phyloP scores from a whole-genome alignment of 1,139 yeast genomes.

The Eremothecium cymbalariae region DNA sequence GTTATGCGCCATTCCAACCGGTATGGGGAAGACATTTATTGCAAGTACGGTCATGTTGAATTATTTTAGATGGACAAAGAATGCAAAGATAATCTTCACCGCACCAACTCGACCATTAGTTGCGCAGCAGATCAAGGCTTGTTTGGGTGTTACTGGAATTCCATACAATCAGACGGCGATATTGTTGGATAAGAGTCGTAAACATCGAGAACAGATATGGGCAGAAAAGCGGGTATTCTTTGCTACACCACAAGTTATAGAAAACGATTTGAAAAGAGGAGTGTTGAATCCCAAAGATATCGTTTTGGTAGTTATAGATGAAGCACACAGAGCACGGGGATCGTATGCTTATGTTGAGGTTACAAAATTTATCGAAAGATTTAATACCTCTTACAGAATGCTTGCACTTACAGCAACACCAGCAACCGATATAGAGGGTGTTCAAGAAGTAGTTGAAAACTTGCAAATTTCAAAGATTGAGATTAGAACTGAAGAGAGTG shows the following conservation, averaged over 20 bases:
- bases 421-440: conserved; percentile 76
- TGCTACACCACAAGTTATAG: conserved; percentile 95
- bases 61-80: conserved; percentile 74
- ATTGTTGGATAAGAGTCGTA: conserved; percentile 60
- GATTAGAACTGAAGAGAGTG: conserved; percentile 75
- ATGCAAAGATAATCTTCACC: conserved; percentile 77
- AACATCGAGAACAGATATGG: conserved; percentile 71
- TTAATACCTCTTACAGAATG: conserved; percentile 60
- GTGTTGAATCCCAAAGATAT: conserved; percentile 65
- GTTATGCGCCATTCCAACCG: conserved; percentile 91
- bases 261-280: conserved; percentile 75
- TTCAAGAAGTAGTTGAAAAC: conserved; percentile 74
- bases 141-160: conserved; percentile 80
- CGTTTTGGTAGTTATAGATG: conserved; percentile 78
- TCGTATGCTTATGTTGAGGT: conserved; percentile 84
- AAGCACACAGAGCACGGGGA: conserved; percentile 91
- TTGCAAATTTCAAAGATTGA: conserved; percentile 70
- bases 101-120: conserved; percentile 97
- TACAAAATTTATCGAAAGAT: conserved; percentile 54
- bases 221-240: conserved; percentile 68
- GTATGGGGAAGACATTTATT: conserved; percentile 93
- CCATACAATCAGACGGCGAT: conserved; percentile 72
- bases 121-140: conserved; percentile 95
- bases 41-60: conserved; percentile 93
- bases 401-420: conserved; percentile 96